Conservation (phyloP, 805 yeast genomes). For the Metschnikowia anglica region DNA sequence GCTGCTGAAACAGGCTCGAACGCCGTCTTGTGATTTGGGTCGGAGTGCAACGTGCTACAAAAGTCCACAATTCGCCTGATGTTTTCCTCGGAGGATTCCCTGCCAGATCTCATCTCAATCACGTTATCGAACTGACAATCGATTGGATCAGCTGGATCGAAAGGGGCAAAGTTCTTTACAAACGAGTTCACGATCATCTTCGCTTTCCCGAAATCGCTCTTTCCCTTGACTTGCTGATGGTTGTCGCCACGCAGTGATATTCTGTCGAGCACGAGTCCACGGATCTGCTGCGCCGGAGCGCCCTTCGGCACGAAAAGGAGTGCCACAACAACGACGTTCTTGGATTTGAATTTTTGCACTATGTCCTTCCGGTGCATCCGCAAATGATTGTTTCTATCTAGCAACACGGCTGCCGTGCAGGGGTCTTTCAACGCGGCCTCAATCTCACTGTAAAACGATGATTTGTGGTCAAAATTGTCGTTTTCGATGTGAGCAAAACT, state of each 20-base stretch:
- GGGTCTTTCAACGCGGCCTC: slow-evolving; percentile 32
- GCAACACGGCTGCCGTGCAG: slow-evolving; percentile 50
- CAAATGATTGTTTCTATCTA: slow-evolving; percentile 84
- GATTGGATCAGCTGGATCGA: slow-evolving; percentile 48
- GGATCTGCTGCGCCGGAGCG: slow-evolving; percentile 34
- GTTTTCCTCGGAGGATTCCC: slow-evolving; percentile 15
- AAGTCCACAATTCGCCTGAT: slow-evolving; percentile 13
- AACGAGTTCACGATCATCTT: slow-evolving; percentile 72
- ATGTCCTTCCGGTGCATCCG: slow-evolving; percentile 66
- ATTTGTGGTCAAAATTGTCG: slow-evolving; percentile 60
- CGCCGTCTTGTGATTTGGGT: too few relatives aligned
- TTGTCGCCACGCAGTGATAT: slow-evolving; percentile 75
- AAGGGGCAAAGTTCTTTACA: slow-evolving; percentile 63
- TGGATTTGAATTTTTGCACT: slow-evolving; percentile 47
- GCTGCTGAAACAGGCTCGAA: neutral
- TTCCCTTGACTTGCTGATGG: slow-evolving; percentile 75
- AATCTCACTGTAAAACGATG: slow-evolving; percentile 49
- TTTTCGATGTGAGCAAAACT: slow-evolving; percentile 76
- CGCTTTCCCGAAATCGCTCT: slow-evolving; percentile 49
- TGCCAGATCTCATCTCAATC: slow-evolving; percentile 51
- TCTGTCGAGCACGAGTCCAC: slow-evolving; percentile 56
- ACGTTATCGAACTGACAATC: slow-evolving; percentile 67
- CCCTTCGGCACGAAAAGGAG: slow-evolving; percentile 56
- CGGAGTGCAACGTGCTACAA: neutral
- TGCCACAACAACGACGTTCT: slow-evolving; percentile 58